These are phyloP conservation scores for Niebla homalea DNA, from an alignment of 495 filamentous ascomycete species.

Conservation along the genomic window DNA sequence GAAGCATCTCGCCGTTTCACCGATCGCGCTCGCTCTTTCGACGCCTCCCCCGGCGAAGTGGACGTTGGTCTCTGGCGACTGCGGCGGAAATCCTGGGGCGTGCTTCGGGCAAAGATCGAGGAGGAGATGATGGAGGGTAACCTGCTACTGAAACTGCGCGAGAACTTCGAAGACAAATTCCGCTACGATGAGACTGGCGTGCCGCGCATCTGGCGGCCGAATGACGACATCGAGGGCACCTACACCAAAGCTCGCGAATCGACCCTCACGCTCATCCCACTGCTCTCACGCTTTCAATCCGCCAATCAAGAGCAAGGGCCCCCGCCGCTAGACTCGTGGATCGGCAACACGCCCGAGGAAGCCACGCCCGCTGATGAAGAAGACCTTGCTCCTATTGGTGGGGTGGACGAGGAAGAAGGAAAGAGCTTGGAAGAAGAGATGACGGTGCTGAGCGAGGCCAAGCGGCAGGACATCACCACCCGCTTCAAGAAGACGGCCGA, in stretches of 20 bases:
- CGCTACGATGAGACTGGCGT: conserved; percentile 93
- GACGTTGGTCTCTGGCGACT: conserved; percentile 88
- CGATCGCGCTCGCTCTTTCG: conserved; percentile 80
- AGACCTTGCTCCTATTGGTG: conserved; percentile 71
- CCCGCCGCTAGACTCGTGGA: conserved; percentile 57
- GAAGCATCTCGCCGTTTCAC: conserved; percentile 78
- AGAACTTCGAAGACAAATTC: conserved; percentile 99
- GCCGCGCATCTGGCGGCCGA: conserved; percentile 90
- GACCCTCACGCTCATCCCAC: conserved; percentile 76
- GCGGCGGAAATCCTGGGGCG: conserved; percentile 85
- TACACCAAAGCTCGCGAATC: conserved; percentile 87
- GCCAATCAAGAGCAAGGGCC: conserved; percentile 57
- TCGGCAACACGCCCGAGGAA: conserved; percentile 65
- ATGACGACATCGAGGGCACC: conserved; percentile 89
- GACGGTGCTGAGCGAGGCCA: conserved; percentile 79
- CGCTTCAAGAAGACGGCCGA: conserved; percentile 96
- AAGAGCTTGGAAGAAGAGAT: conserved; percentile 92
- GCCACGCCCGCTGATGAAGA: conserved; percentile 78
- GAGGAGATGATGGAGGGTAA: conserved; percentile 98
- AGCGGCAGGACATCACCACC: conserved; percentile 77
- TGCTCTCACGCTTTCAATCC: conserved; percentile 73
- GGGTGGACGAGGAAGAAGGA: conserved; percentile 82
- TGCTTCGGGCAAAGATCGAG: conserved; percentile 77
- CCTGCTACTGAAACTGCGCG: conserved; percentile 82
- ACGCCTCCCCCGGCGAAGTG: conserved; percentile 82